These are phyloP conservation scores for Juglanconis sp. DNA, from an alignment of 2,329 filamentous ascomycete genomes.

Conservation along the genomic window DNA sequence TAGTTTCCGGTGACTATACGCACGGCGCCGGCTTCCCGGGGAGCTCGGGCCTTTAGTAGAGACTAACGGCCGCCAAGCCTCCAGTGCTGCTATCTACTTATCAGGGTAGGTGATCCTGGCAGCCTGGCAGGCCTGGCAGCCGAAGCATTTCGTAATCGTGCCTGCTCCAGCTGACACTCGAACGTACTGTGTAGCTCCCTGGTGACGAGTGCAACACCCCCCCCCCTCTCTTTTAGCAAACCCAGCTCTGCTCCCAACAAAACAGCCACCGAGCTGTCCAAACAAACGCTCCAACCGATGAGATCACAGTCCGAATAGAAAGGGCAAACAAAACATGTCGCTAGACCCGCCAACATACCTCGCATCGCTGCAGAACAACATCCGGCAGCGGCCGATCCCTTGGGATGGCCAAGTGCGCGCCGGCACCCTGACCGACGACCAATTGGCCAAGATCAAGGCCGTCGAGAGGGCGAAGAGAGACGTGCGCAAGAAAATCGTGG, in stretches of 20 bases:
- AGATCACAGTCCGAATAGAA: background rate
- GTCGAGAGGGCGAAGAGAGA: conserved; percentile 96
- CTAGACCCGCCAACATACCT: conserved; percentile 87
- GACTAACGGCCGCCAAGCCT: no score
- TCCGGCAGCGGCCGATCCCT: conserved; percentile 89
- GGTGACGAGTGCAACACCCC: background rate
- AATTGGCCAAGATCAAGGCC: conserved; percentile 92
- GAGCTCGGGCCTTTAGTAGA: no score
- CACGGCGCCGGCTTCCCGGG: no score
- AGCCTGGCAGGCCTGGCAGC: background rate
- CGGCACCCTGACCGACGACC: conserved; percentile 88
- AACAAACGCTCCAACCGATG: background rate
- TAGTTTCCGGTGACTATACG: no score
- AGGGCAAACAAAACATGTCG: conserved; percentile 60
- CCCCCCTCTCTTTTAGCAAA: background rate
- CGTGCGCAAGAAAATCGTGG: conserved; percentile 77
- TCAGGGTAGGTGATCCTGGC: no score
- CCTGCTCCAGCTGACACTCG: background rate
- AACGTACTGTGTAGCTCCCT: background rate
- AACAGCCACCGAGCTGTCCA: background rate
- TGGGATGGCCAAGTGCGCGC: conserved; percentile 96
- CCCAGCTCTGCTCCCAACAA: background rate
- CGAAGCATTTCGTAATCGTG: conserved; percentile 14
- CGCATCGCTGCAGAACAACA: conserved; percentile 88
- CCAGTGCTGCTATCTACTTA: no score